phyloP scores from a whole-genome alignment of 345 rosid species.

The Eucalyptus sp. region DNA sequence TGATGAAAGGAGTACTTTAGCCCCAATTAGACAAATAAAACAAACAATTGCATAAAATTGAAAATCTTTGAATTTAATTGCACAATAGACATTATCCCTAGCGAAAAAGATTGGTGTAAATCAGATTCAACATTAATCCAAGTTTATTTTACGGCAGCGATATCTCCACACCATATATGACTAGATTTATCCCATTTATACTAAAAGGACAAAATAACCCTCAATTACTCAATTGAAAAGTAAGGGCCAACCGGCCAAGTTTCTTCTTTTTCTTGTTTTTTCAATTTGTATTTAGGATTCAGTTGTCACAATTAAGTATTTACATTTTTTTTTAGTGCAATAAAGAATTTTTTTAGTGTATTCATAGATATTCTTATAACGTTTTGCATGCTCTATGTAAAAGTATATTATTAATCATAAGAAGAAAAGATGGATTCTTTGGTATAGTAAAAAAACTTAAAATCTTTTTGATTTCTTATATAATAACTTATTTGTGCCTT shows the following conservation, averaged over 20 bases:
- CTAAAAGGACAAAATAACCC: not conserved
- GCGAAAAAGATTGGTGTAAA: not conserved
- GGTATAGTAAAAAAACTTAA: not conserved
- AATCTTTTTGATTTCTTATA: not conserved
- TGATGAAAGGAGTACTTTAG: rapidly evolving
- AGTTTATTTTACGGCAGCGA: no score
- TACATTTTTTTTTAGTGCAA: no score
- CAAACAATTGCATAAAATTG: not conserved
- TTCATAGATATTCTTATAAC: not conserved
- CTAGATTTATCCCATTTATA: not conserved
- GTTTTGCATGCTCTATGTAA: not conserved
- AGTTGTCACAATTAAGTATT: not conserved
- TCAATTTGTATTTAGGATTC: not conserved
- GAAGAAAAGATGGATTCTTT: no score
- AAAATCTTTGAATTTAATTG: no score
- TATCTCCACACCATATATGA: not conserved
- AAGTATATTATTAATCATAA: no score
- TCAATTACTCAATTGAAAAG: not conserved
- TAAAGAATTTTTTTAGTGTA: not conserved
- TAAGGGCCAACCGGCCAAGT: not conserved
- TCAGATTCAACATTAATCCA: no score
- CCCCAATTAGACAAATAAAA: not conserved
- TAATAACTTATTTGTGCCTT: not conserved
- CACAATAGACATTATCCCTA: not conserved
- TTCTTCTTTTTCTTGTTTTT: not conserved